Conservation (phyloP, 176 grass and related monocot genomes). For the Musa troglodytarum region DNA sequence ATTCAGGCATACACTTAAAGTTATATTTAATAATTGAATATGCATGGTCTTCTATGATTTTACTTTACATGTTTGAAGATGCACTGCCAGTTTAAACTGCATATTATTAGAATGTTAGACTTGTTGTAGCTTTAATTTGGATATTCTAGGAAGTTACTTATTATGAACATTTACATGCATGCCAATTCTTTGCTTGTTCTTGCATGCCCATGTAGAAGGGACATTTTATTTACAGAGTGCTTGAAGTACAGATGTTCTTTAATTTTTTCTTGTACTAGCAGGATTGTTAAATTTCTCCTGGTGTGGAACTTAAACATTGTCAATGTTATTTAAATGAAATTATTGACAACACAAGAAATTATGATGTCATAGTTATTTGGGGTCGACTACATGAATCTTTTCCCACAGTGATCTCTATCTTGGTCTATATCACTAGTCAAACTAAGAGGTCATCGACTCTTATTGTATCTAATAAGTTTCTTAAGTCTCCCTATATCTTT, state of each 20-base stretch:
- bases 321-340: neutral
- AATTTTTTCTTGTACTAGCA: neutral
- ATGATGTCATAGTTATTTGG: neutral
- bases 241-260: neutral
- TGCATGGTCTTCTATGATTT: neutral
- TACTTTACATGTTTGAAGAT: neutral
- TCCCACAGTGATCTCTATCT: too few relatives aligned
- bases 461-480: neutral
- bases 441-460: neutral
- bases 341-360: neutral
- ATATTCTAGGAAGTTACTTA: neutral
- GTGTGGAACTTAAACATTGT: neutral
- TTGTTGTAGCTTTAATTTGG: neutral
- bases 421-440: too few relatives aligned
- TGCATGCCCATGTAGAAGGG: too few relatives aligned
- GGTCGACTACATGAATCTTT: too few relatives aligned
- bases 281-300: neutral
- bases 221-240: too few relatives aligned
- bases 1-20: too few relatives aligned
- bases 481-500: neutral
- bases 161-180: too few relatives aligned
- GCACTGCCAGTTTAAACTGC: neutral
- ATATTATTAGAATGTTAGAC: too few relatives aligned
- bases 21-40: neutral
- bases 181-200: too few relatives aligned